Evolutionary conservation across 2,329 filamentous ascomycete genomes (phyloP).

Genomic region (Paecilomyces niveus): DNA sequence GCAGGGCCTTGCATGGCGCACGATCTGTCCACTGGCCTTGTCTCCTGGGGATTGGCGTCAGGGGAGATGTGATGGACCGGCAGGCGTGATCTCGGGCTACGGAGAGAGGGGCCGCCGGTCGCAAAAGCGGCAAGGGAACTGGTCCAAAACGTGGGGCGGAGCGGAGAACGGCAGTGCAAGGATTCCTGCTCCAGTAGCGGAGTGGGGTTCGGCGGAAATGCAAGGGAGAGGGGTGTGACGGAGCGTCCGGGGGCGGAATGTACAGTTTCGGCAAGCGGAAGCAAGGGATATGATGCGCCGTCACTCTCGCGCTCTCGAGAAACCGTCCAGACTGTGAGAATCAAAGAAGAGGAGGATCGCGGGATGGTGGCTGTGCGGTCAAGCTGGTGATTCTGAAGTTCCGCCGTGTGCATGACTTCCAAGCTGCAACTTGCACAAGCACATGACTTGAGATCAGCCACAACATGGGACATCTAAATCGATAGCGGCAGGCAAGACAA

Average conservation of each 20-base stretch:
- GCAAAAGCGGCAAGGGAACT: conserved; percentile 23
- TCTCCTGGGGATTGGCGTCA: neutral
- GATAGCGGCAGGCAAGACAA: neutral
- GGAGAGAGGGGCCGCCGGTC: neutral
- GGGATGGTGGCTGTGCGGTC: neutral
- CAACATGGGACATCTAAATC: neutral
- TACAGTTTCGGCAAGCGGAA: neutral
- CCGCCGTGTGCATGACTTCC: neutral
- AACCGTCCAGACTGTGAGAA: neutral
- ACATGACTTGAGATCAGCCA: neutral
- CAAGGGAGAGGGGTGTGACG: neutral
- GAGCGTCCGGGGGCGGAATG: neutral
- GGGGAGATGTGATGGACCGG: neutral
- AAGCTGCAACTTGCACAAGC: neutral
- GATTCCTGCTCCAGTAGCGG: conserved; percentile 10
- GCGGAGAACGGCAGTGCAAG: conserved; percentile 18
- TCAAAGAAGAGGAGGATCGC: neutral
- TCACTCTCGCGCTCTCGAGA: neutral
- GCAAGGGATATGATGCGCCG: neutral
- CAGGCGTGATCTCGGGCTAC: neutral
- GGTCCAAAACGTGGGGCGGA: conserved; percentile 21
- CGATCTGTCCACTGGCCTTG: neutral
- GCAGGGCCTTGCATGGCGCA: neutral
- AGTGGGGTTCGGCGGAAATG: conserved; percentile 7
- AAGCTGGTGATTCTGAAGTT: neutral